Percentiles rank a stretch among this genome's conserved stretches.
phyloP scores from a whole-genome alignment of 2,329 filamentous ascomycete species.

The Capronia americana region DNA sequence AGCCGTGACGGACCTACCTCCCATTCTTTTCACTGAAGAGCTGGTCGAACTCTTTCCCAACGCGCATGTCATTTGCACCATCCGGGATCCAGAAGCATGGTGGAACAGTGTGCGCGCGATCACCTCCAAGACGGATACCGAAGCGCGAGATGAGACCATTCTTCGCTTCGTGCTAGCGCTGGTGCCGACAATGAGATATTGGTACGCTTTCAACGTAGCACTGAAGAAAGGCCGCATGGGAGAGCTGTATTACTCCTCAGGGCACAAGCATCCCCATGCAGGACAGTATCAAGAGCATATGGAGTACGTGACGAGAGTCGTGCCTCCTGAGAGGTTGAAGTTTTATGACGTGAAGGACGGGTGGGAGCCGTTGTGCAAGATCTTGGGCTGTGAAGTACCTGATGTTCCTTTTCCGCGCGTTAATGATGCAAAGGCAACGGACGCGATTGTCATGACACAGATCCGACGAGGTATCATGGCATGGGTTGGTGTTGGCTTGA shows the following conservation, averaged over 20 bases:
- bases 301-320: constrained; percentile 15
- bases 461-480: constrained; percentile 12
- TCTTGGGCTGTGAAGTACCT: constrained; percentile 11
- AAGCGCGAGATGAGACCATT: constrained; percentile 10
- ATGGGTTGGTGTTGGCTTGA: constrained; percentile 2
- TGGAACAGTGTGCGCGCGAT: constrained; percentile 10
- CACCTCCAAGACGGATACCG: constrained; percentile 11
- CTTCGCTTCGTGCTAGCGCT: constrained; percentile 12
- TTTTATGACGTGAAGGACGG: constrained; percentile 18
- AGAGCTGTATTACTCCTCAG: constrained; percentile 14
- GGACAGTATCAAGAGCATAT: constrained; percentile 20
- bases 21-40: constrained; percentile 16
- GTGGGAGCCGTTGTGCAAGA: constrained; percentile 19
- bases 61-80: constrained; percentile 16
- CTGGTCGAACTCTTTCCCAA: constrained; percentile 15
- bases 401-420: constrained; percentile 13
- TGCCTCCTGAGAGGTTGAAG: constrained; percentile 5
- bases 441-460: constrained; percentile 13
- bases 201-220: constrained; percentile 10
- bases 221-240: constrained; percentile 14
- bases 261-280: constrained; percentile 7
- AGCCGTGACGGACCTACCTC: constrained; percentile 12
- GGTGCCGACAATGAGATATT: constrained; percentile 21
- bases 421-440: constrained; percentile 16
- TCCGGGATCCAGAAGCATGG: constrained; percentile 14